phyloP scores from a whole-genome alignment of 345 rosid genomes.

The Boechera stricta region DNA sequence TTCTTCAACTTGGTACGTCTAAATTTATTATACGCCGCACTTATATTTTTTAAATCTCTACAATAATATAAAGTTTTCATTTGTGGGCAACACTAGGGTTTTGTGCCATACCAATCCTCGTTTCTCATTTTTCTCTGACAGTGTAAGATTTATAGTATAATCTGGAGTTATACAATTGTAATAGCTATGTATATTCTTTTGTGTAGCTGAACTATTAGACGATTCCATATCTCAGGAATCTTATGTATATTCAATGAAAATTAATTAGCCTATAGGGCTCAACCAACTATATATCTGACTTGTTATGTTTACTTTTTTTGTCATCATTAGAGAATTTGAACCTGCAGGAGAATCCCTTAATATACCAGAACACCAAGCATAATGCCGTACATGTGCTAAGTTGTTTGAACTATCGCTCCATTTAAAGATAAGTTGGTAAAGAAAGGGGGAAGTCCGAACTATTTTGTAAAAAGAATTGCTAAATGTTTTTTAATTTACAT shows the following conservation, averaged over 20 bases:
- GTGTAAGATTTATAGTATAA: background rate
- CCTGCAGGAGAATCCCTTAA: background rate
- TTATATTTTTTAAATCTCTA: background rate
- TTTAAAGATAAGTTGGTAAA: conserved; percentile 1
- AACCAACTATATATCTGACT: background rate
- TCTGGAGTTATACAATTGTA: conserved; percentile 22
- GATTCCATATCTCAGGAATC: conserved; percentile 20
- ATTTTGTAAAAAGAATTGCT: background rate
- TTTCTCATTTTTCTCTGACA: conserved; percentile 23
- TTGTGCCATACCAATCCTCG: conserved; percentile 37
- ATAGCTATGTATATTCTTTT: background rate
- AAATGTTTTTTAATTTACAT: background rate
- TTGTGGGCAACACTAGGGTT: conserved; percentile 36
- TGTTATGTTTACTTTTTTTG: background rate
- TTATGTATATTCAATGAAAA: background rate
- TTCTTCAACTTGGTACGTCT: conserved; percentile 41
- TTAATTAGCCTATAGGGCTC: conserved; percentile 9
- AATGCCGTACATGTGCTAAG: conserved; percentile 5
- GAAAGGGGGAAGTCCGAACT: conserved; percentile 1
- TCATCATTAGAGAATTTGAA: conserved; percentile 12
- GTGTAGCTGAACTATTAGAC: background rate
- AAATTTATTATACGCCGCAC: conserved; percentile 38
- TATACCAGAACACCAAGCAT: background rate
- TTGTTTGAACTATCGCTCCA: background rate
- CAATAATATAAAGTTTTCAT: background rate